A percentile compares a stretch with the other conserved stretches of the same genome.
These are phyloP conservation scores for Tolypocladium ophioglossoides DNA, from an alignment of 2,329 filamentous ascomycete species.

Conservation along the genomic window DNA sequence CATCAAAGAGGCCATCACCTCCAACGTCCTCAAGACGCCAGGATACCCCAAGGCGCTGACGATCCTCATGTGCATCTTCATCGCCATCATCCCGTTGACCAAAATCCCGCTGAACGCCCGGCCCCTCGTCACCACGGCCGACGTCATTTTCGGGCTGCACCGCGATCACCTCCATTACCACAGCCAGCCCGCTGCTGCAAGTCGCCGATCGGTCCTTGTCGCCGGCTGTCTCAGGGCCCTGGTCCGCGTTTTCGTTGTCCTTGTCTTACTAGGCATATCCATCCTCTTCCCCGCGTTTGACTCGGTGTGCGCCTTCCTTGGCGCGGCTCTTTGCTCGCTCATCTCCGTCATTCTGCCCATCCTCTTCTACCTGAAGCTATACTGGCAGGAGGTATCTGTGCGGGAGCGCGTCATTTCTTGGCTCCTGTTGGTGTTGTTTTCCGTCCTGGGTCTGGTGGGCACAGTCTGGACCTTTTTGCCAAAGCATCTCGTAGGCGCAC, in stretches of 20 bases:
- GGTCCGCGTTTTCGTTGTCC: conserved; percentile 55
- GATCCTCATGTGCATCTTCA: conserved; percentile 73
- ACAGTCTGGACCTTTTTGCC: conserved; percentile 86
- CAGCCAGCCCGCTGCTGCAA: conserved; percentile 28
- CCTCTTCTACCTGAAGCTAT: conserved; percentile 84
- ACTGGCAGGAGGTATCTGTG: conserved; percentile 56
- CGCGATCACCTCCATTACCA: conserved; percentile 22
- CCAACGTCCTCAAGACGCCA: conserved; percentile 67
- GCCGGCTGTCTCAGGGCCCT: conserved; percentile 39
- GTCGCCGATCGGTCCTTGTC: conserved; percentile 27
- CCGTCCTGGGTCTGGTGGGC: conserved; percentile 60
- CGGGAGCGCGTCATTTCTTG: conserved; percentile 58
- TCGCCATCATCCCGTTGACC: conserved; percentile 87
- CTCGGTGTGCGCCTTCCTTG: conserved; percentile 83
- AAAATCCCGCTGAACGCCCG: conserved; percentile 89
- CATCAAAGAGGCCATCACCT: conserved; percentile 83
- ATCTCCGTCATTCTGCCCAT: conserved; percentile 88
- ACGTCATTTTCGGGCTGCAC: conserved; percentile 70
- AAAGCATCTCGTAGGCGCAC: conserved; percentile 56
- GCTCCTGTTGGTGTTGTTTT: conserved; percentile 58
- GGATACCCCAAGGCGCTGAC: conserved; percentile 67
- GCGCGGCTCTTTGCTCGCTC: conserved; percentile 81
- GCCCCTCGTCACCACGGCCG: conserved; percentile 76
- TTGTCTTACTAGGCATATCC: conserved; percentile 68
- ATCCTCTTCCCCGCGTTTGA: conserved; percentile 67